These are phyloP conservation scores for Forsythia viridissima DNA, from an alignment of 257 asterid species.

Conservation along the genomic window DNA sequence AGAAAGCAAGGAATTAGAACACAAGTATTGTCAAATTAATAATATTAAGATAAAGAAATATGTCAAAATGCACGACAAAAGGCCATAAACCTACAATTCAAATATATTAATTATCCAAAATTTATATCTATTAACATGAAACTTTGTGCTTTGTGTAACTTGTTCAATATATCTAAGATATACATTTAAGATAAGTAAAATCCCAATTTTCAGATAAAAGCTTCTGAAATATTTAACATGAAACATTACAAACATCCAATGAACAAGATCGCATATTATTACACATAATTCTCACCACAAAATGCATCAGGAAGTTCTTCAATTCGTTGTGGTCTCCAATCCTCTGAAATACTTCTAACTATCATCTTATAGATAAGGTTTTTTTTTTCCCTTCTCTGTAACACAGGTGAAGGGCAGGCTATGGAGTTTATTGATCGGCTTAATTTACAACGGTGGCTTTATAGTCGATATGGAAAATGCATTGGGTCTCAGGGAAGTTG, in stretches of 20 bases:
- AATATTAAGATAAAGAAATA: too few relatives aligned
- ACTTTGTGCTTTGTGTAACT: not conserved
- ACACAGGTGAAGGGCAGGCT: conserved; percentile 82
- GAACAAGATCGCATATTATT: not conserved
- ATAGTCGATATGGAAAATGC: conserved; percentile 89
- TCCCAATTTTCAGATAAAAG: not conserved
- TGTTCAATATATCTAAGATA: not conserved
- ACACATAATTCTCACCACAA: conserved; percentile 56
- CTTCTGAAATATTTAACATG: not conserved
- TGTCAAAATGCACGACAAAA: too few relatives aligned
- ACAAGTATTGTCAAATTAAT: too few relatives aligned
- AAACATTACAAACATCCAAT: not conserved
- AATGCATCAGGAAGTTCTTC: conserved; percentile 78
- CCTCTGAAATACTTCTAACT: conserved; percentile 62
- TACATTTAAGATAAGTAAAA: too few relatives aligned
- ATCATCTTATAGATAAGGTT: too few relatives aligned
- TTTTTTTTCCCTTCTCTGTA: not conserved
- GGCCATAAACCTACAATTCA: too few relatives aligned
- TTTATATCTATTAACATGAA: too few relatives aligned
- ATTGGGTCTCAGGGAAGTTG: conserved; percentile 67
- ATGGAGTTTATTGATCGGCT: conserved; percentile 92
- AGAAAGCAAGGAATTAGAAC: too few relatives aligned
- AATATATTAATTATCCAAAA: too few relatives aligned
- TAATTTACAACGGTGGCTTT: conserved; percentile 72
- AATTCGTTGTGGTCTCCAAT: conserved; percentile 68